phyloP scores from a whole-genome alignment of 306 rosid genomes.

The Styphnolobium japonicum region DNA sequence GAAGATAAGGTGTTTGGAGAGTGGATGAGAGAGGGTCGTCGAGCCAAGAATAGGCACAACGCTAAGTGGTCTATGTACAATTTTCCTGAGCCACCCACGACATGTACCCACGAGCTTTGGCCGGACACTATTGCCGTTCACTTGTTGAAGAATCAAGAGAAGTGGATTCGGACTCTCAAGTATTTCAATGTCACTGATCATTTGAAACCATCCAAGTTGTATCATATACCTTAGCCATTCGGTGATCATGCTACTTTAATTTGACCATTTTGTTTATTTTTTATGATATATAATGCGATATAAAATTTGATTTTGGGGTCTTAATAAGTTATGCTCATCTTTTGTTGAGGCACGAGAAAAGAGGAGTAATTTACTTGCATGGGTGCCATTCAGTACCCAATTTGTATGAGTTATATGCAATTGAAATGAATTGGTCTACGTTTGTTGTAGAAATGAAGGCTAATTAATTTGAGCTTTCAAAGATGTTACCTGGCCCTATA shows the following conservation, averaged over 20 bases:
- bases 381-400: too few species aligned
- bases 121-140: slow-evolving; percentile 65
- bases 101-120: slow-evolving; percentile 73
- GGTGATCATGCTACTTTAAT: not conserved
- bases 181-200: slow-evolving; percentile 55
- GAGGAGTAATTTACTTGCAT: not conserved
- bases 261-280: not conserved
- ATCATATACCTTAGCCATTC: slow-evolving; percentile 53
- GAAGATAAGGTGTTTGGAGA: slow-evolving; percentile 63
- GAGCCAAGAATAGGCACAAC: slow-evolving; percentile 54
- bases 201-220: slow-evolving; percentile 62
- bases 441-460: too few species aligned
- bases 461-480: too few species aligned
- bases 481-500: too few species aligned
- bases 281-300: too few species aligned
- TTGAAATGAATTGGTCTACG: not conserved
- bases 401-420: too few species aligned
- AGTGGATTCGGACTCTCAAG: slow-evolving; percentile 58
- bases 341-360: not conserved
- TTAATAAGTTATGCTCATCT: not conserved
- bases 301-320: not conserved
- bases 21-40: slow-evolving; percentile 53
- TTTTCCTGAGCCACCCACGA: slow-evolving; percentile 56
- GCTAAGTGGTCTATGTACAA: slow-evolving; percentile 83
- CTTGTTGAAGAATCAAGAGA: slow-evolving; percentile 71